Percentiles rank a stretch among this genome's conserved stretches.
phyloP scores from a whole-genome alignment of 306 rosid species.

The Astragalus glycyphyllos region DNA sequence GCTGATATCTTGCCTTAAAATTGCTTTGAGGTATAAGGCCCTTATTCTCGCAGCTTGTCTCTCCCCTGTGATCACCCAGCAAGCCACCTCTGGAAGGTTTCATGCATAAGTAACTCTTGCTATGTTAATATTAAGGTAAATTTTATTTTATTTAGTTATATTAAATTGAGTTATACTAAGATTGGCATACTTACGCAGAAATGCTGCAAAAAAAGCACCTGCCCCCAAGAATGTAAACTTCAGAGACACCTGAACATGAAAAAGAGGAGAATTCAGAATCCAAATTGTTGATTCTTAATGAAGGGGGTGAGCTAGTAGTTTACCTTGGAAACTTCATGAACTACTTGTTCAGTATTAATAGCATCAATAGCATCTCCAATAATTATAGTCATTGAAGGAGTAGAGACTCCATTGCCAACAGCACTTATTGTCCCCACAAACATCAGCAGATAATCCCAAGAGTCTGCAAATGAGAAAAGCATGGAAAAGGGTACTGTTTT shows the following conservation, averaged over 20 bases:
- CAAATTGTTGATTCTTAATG: slow-evolving; percentile 27
- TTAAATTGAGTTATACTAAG: slow-evolving; percentile 28
- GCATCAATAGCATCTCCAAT: slow-evolving; percentile 66
- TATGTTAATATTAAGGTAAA: slow-evolving; percentile 23
- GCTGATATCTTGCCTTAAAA: slow-evolving; percentile 77
- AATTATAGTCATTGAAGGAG: slow-evolving; percentile 63
- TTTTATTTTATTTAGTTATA: neutral
- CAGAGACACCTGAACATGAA: slow-evolving; percentile 58
- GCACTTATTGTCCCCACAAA: slow-evolving; percentile 67
- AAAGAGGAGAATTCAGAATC: slow-evolving; percentile 24
- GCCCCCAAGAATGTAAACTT: slow-evolving; percentile 59
- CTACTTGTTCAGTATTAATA: slow-evolving; percentile 44
- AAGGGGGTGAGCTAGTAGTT: slow-evolving; percentile 18
- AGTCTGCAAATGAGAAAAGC: slow-evolving; percentile 87
- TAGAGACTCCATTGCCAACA: slow-evolving; percentile 57
- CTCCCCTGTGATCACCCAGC: slow-evolving; percentile 91
- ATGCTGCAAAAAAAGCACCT: slow-evolving; percentile 59
- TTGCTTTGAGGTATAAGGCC: slow-evolving; percentile 72
- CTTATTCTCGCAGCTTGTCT: slow-evolving; percentile 85
- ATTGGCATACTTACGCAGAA: slow-evolving; percentile 62
- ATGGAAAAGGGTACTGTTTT: slow-evolving; percentile 68
- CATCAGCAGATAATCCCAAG: slow-evolving; percentile 65
- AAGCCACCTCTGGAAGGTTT: slow-evolving; percentile 62
- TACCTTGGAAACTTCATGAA: slow-evolving; percentile 65
- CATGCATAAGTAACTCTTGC: slow-evolving; percentile 8